These are phyloP conservation scores for Entophlyctis luteolus DNA, from an alignment of 192 early-diverging fungal species.

Conservation along the genomic window DNA sequence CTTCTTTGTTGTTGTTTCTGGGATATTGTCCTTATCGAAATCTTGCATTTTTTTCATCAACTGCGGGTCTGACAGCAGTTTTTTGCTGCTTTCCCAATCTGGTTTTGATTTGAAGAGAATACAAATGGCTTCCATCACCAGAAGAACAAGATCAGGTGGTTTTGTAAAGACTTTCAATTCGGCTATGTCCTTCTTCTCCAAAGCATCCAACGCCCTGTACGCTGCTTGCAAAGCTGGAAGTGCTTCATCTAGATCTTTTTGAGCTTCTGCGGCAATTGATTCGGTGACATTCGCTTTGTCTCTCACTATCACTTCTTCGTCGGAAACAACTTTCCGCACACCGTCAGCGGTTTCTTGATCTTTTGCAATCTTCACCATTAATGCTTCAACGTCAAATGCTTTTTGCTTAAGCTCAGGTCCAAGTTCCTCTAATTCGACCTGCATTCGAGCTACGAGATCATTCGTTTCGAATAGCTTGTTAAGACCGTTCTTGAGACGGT, in stretches of 20 bases:
- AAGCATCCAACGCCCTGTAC: conserved; percentile 54
- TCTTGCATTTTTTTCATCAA: conserved; percentile 61
- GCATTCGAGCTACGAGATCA: conserved; percentile 58
- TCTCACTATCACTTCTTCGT: conserved; percentile 55
- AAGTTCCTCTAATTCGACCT: conserved; percentile 53
- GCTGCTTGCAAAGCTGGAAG: conserved; percentile 55
- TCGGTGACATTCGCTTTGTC: conserved; percentile 54
- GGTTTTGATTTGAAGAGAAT: conserved; percentile 60
- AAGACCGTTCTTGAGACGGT: conserved; percentile 51
- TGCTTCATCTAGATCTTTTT: conserved; percentile 56
- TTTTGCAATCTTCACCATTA: conserved; percentile 62
- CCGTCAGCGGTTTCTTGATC: conserved; percentile 63
- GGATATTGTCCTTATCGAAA: conserved; percentile 60
- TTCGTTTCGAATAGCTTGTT: conserved; percentile 57
- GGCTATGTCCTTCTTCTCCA: conserved; percentile 63
- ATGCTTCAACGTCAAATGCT: conserved; percentile 48
- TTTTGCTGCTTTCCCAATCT: conserved; percentile 60
- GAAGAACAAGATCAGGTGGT: conserved; percentile 53
- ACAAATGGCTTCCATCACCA: conserved; percentile 59
- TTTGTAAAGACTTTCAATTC: conserved; percentile 61
- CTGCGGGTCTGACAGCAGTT: conserved; percentile 53
- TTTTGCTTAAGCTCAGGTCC: conserved; percentile 53
- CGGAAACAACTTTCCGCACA: conserved; percentile 55
- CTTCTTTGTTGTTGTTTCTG: conserved; percentile 51
- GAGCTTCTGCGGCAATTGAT: conserved; percentile 56